phyloP scores from a whole-genome alignment of 140 eudicot genomes.

The Eryngium alpinum region DNA sequence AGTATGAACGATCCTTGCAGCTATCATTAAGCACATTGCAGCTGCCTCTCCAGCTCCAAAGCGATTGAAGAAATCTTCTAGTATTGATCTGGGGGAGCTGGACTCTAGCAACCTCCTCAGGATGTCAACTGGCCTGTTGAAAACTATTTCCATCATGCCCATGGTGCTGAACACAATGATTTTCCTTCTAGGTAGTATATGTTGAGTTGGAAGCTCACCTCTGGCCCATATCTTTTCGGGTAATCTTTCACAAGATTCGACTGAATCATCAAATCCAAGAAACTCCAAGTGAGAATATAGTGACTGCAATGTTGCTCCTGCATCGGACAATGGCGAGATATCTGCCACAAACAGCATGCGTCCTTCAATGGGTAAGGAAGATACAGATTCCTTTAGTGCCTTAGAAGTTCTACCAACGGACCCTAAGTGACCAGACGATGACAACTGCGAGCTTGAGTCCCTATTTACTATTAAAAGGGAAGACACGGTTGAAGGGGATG shows the following conservation, averaged over 20 bases:
- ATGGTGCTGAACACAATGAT: slow-evolving; percentile 79
- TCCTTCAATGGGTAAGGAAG: slow-evolving; percentile 87
- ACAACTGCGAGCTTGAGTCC: slow-evolving; percentile 66
- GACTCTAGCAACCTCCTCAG: slow-evolving; percentile 81
- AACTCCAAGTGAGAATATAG: slow-evolving; percentile 72
- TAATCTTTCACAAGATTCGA: slow-evolving; percentile 70
- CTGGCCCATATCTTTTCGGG: slow-evolving; percentile 83
- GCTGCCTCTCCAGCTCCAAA: slow-evolving; percentile 97
- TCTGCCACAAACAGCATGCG: slow-evolving; percentile 95
- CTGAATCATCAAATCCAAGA: slow-evolving; percentile 49
- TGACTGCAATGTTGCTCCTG: slow-evolving; percentile 74
- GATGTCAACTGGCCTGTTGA: slow-evolving; percentile 85
- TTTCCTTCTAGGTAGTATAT: slow-evolving; percentile 78
- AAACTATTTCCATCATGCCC: slow-evolving; percentile 99
- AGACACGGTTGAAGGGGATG: slow-evolving; percentile 83
- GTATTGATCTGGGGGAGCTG: slow-evolving; percentile 70
- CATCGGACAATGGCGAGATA: slow-evolving; percentile 70
- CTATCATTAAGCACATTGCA: slow-evolving; percentile 95
- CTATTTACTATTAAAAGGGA: slow-evolving; percentile 76
- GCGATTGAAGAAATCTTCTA: slow-evolving; percentile 93
- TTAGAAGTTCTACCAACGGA: slow-evolving; percentile 65
- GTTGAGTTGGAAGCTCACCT: slow-evolving; percentile 90
- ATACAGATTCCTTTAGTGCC: slow-evolving; percentile 84
- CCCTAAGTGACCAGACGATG: slow-evolving; percentile 56
- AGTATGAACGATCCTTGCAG: slow-evolving; percentile 57